Conservation (phyloP, 2,329 filamentous ascomycete species). For the Penicillium capsulatum region DNA sequence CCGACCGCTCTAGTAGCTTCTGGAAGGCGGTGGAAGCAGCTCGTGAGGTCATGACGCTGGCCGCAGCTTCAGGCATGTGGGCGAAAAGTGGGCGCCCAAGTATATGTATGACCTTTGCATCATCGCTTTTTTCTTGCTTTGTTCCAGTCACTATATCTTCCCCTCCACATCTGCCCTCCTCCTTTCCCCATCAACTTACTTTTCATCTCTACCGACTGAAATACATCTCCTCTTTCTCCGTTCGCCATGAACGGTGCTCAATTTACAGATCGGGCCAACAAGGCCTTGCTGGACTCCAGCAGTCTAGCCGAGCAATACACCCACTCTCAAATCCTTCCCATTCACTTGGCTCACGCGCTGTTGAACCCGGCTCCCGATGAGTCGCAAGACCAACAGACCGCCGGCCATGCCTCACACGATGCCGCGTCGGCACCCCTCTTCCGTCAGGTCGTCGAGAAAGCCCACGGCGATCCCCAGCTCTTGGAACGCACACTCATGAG, state of each 20-base stretch:
- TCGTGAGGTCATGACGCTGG: constrained; percentile 29
- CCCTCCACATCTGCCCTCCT: background rate
- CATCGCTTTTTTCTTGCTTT: too few relatives aligned
- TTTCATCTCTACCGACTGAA: constrained; percentile 2
- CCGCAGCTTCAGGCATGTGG: constrained; percentile 14
- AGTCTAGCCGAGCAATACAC: constrained; percentile 81
- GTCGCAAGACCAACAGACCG: constrained; percentile 73
- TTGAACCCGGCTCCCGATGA: constrained; percentile 49
- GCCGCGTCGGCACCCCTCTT: constrained; percentile 70
- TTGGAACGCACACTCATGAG: constrained; percentile 91
- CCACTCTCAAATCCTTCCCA: constrained; percentile 82
- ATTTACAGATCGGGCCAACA: constrained; percentile 89
- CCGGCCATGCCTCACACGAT: constrained; percentile 61
- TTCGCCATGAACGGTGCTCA: constrained; percentile 49
- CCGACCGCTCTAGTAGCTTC: constrained; percentile 22
- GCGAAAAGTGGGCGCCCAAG: constrained; percentile 15
- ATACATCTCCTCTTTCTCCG: constrained; percentile 3
- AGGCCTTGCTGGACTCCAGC: constrained; percentile 85
- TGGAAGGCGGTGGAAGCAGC: constrained; percentile 35
- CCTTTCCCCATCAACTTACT: background rate
- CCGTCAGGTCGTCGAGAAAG: constrained; percentile 88
- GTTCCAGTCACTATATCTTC: background rate
- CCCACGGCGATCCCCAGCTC: constrained; percentile 84
- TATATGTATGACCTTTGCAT: constrained; percentile 24
- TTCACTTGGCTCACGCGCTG: constrained; percentile 70